Conservation (phyloP, 1,284 basidiomycete genomes). For the Moesziomyces antarcticus region DNA sequence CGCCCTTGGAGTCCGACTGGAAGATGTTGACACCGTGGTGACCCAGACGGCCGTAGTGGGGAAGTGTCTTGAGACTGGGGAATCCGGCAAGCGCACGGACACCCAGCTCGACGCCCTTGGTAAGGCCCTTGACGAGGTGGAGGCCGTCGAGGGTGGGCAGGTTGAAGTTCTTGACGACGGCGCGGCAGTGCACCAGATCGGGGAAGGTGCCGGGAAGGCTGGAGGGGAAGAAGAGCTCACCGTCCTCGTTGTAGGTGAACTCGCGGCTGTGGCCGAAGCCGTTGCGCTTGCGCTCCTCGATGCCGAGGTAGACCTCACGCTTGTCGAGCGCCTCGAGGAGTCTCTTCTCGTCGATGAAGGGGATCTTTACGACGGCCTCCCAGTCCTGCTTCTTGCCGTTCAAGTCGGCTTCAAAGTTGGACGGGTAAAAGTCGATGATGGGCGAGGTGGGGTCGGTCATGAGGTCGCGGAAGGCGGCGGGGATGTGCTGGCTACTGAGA, state of each 20-base stretch:
- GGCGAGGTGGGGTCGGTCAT: slow-evolving; percentile 88
- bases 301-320: slow-evolving; percentile 82
- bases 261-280: slow-evolving; percentile 80
- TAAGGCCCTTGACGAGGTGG: slow-evolving; percentile 84
- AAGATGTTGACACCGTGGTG: slow-evolving; percentile 94
- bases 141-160: slow-evolving; percentile 85
- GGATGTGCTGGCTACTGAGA: slow-evolving; percentile 88
- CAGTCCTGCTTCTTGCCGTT: slow-evolving; percentile 99
- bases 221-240: slow-evolving; percentile 80
- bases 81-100: slow-evolving; percentile 90
- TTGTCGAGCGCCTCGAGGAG: slow-evolving; percentile 76
- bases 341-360: slow-evolving; percentile 89
- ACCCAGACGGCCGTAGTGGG: slow-evolving; percentile 80
- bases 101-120: slow-evolving; percentile 88
- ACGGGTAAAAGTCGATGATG: slow-evolving; percentile 94
- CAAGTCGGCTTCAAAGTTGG: slow-evolving; percentile 88
- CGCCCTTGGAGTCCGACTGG: slow-evolving; percentile 86
- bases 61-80: slow-evolving; percentile 90
- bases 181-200: slow-evolving; percentile 82
- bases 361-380: slow-evolving; percentile 99
- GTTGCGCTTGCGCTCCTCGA: slow-evolving; percentile 83
- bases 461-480: slow-evolving; percentile 86
- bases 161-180: slow-evolving; percentile 79
- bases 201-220: slow-evolving; percentile 96
- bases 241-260: slow-evolving; percentile 76